These are phyloP conservation scores for Fraxinus dipetala DNA, from an alignment of 305 asterid species.

Conservation along the genomic window DNA sequence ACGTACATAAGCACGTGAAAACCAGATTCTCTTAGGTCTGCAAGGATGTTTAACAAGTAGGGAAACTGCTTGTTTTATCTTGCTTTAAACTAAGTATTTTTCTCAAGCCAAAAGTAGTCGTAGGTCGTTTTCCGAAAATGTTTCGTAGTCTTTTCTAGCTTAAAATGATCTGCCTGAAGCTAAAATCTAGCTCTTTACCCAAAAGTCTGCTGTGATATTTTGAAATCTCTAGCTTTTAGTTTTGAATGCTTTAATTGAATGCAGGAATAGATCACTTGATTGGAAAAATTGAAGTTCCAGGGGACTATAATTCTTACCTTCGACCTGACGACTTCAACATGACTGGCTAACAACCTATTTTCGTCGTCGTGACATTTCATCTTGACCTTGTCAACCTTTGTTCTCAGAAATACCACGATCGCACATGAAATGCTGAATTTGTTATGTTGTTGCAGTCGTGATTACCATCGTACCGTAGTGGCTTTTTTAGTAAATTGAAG, in stretches of 20 bases:
- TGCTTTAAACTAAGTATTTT: not conserved
- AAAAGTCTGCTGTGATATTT: not conserved
- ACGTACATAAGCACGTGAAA: not conserved
- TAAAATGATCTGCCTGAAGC: not conserved
- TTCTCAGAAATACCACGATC: not conserved
- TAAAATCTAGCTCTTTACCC: not conserved
- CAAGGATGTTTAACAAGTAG: not conserved
- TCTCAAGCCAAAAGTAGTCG: not conserved
- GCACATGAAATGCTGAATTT: not conserved
- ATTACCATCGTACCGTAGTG: not conserved
- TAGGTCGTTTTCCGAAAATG: not conserved
- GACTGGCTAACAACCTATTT: slow-evolving; percentile 35
- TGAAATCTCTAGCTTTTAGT: not conserved
- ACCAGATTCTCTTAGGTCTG: not conserved
- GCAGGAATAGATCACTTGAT: slow-evolving; percentile 61
- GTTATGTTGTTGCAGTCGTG: not conserved
- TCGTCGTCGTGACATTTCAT: not conserved
- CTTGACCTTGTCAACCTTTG: not conserved
- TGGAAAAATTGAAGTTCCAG: slow-evolving; percentile 59
- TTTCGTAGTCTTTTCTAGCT: not conserved
- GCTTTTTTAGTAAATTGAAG: not conserved
- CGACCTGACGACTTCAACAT: slow-evolving; percentile 51
- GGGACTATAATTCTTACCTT: slow-evolving; percentile 51
- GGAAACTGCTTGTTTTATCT: not conserved
- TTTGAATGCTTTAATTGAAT: slow-evolving; percentile 5